A percentile compares a stretch with the other conserved stretches of the same genome.
These are phyloP conservation scores for Trichosanthes cucumerina DNA, from an alignment of 306 rosid genomes.

Conservation along the genomic window DNA sequence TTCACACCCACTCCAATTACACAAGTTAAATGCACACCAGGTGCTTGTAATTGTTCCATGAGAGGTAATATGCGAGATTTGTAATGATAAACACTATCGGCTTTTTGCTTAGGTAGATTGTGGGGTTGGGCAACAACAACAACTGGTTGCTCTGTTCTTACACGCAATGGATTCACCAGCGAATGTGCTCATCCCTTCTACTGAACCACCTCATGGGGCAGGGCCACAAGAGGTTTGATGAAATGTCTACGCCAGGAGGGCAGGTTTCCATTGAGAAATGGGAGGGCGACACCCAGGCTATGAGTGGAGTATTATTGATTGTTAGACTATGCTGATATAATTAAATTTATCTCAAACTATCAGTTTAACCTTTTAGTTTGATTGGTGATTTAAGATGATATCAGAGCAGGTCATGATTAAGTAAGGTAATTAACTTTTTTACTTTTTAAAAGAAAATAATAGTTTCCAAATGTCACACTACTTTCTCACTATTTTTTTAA, in stretches of 20 bases:
- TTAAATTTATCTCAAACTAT: no score
- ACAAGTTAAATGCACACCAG: conserved; percentile 63
- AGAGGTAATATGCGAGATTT: conserved; percentile 41
- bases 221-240: conserved; percentile 61
- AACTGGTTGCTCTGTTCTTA: conserved; percentile 66
- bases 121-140: conserved; percentile 79
- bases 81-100: conserved; percentile 44
- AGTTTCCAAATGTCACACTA: no score
- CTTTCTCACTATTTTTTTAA: no score
- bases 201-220: conserved; percentile 83
- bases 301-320: conserved; percentile 64
- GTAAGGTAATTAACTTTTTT: no score
- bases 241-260: conserved; percentile 51
- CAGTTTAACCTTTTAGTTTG: no score
- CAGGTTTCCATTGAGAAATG: conserved; percentile 53
- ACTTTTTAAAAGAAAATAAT: no score
- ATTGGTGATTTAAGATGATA: no score
- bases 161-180: conserved; percentile 57
- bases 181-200: conserved; percentile 69
- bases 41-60: conserved; percentile 33
- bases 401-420: no score
- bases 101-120: conserved; percentile 24
- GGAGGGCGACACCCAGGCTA: conserved; percentile 70
- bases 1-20: conserved; percentile 48
- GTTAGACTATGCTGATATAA: no score